Evolutionary conservation across 2,329 filamentous ascomycete genomes (phyloP).

Genomic region (Cladophialophora immunda): DNA sequence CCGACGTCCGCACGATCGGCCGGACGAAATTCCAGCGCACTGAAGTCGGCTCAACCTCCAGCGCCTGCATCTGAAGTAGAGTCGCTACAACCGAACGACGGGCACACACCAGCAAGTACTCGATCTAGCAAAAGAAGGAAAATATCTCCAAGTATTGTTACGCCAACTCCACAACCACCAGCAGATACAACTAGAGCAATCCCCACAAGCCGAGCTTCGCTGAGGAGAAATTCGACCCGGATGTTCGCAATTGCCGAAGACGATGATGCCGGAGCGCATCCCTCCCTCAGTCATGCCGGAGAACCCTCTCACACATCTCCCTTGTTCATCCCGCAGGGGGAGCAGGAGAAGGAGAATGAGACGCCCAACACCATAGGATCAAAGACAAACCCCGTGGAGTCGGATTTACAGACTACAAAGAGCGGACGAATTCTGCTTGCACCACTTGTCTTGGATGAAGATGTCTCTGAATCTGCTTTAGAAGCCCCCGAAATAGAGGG

Average conservation of each 20-base stretch:
- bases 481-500: background rate
- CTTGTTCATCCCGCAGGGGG: constrained; percentile 18
- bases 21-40: constrained; percentile 5
- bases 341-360: constrained; percentile 27
- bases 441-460: background rate
- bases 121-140: constrained; percentile 34
- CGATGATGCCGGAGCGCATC: background rate
- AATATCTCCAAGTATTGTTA: constrained; percentile 19
- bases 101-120: background rate
- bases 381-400: background rate
- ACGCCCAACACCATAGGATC: background rate
- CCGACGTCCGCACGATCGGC: constrained; percentile 15
- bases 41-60: background rate
- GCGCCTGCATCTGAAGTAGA: background rate
- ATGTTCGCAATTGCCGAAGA: constrained; percentile 33
- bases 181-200: background rate
- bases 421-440: constrained; percentile 19
- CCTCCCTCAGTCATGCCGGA: background rate
- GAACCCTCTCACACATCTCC: constrained; percentile 15
- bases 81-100: background rate
- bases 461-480: background rate
- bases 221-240: constrained; percentile 11
- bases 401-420: constrained; percentile 13
- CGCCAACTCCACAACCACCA: constrained; percentile 3
- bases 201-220: constrained; percentile 17